A percentile compares a stretch with the other conserved stretches of the same genome.
phyloP scores from a whole-genome alignment of 768 basidiomycete genomes.

The Hebeloma cylindrosporum region DNA sequence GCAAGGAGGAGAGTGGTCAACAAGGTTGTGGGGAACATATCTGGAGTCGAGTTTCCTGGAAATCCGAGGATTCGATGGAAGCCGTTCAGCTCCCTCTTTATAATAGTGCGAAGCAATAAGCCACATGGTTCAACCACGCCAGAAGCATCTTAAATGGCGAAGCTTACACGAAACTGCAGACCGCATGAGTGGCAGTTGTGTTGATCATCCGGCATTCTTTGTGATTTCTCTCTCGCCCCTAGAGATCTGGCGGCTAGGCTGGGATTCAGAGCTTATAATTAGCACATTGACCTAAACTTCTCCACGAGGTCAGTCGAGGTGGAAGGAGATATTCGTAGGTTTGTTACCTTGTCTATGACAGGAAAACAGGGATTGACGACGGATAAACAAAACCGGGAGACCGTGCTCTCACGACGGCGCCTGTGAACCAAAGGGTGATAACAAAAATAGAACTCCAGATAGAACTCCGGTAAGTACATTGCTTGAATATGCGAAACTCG shows the following conservation, averaged over 20 bases:
- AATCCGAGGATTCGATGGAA: slow-evolving; percentile 19
- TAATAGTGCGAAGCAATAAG: slow-evolving; percentile 5
- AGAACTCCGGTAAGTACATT: background rate
- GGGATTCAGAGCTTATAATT: slow-evolving; percentile 8
- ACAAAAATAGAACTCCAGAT: slow-evolving; percentile 26
- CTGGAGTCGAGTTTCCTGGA: slow-evolving; percentile 16
- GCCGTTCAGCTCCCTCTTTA: slow-evolving; percentile 14
- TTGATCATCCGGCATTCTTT: slow-evolving; percentile 15
- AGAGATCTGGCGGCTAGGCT: no score
- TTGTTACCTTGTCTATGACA: slow-evolving; percentile 9
- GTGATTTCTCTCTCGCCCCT: slow-evolving; percentile 5
- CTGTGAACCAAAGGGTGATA: slow-evolving; percentile 19
- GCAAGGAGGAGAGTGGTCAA: slow-evolving; percentile 47
- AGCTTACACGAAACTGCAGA: slow-evolving; percentile 8
- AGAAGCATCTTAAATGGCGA: slow-evolving; percentile 14
- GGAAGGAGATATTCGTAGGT: slow-evolving; percentile 8
- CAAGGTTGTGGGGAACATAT: slow-evolving; percentile 32
- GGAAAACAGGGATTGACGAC: slow-evolving; percentile 9
- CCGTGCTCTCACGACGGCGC: slow-evolving; percentile 16
- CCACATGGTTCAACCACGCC: slow-evolving; percentile 16
- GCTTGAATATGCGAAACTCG: background rate
- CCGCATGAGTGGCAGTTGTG: slow-evolving; percentile 13
- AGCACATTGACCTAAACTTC: background rate
- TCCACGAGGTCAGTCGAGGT: slow-evolving; percentile 16
- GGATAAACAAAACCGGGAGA: slow-evolving; percentile 9